phyloP scores from a whole-genome alignment of 108 stramenopile species.

The Skeletonema costatum region DNA sequence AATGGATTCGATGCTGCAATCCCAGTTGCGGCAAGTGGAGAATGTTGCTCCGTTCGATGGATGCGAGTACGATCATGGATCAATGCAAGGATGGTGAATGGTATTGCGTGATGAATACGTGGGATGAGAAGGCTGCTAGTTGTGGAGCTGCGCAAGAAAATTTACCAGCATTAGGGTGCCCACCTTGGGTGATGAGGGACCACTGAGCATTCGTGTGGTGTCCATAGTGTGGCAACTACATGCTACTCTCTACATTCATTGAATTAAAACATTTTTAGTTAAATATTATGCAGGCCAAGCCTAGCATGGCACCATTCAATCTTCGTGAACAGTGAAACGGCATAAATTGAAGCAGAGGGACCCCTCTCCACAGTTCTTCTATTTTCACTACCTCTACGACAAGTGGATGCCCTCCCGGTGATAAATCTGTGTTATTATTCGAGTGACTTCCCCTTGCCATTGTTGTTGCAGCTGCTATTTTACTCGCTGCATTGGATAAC shows the following conservation, averaged over 20 bases:
- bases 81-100: conserved; percentile 75
- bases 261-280: conserved; percentile 4
- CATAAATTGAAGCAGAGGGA: conserved; percentile 11
- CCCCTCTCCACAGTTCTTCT: conserved; percentile 45
- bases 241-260: not conserved
- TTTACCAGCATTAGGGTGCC: conserved; percentile 82
- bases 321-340: conserved; percentile 35
- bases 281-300: conserved; percentile 2
- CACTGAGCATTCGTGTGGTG: conserved; percentile 12
- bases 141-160: conserved; percentile 92
- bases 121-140: conserved; percentile 89
- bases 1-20: conserved; percentile 90
- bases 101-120: conserved; percentile 94
- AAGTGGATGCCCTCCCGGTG: conserved; percentile 2
- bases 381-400: conserved; percentile 36
- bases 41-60: conserved; percentile 78
- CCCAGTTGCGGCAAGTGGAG: conserved; percentile 88
- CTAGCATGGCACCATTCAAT: conserved; percentile 26
- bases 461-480: not conserved
- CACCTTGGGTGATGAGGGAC: conserved; percentile 87
- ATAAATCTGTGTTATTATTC: not conserved
- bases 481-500: conserved; percentile 1
- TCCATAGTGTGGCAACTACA: not conserved
- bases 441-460: not conserved
- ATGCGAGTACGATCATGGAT: conserved; percentile 71